Evolutionary conservation across 148 eudicot species (phyloP).

Genomic region (Suaeda aralocaspica): DNA sequence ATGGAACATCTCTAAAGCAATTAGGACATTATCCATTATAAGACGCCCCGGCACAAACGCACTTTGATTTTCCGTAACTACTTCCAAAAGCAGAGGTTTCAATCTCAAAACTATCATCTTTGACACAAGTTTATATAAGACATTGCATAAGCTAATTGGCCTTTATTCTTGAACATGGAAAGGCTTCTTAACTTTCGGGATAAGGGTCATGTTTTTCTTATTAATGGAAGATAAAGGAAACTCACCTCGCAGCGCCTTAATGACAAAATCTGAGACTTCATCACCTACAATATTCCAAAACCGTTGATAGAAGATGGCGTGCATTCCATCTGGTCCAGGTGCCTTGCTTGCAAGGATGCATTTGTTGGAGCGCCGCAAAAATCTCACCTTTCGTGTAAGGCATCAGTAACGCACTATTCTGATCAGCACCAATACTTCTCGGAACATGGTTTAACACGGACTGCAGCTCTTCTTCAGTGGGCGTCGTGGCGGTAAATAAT

Average conservation of each 20-base stretch:
- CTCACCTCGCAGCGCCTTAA: not conserved
- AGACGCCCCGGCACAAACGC: not conserved
- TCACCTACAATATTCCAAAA: not conserved
- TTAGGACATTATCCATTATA: not conserved
- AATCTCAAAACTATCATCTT: not conserved
- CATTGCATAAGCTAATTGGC: not conserved
- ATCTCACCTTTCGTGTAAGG: not conserved
- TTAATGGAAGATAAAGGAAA: too few relatives aligned
- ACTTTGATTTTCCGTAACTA: not conserved
- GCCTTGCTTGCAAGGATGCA: not conserved
- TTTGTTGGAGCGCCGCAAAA: not conserved
- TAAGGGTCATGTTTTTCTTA: not conserved
- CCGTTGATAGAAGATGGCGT: not conserved
- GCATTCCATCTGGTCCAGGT: not conserved
- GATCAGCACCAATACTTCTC: too few relatives aligned
- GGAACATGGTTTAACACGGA: too few relatives aligned
- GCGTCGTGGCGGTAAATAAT: too few relatives aligned
- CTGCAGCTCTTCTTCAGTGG: too few relatives aligned
- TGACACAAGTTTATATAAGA: not conserved
- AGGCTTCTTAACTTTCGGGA: not conserved
- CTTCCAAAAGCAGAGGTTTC: too few relatives aligned
- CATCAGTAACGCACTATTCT: too few relatives aligned
- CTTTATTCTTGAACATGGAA: not conserved
- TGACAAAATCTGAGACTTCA: not conserved
- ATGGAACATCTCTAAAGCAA: not conserved